phyloP scores from a whole-genome alignment of 23 red algal species.

The Gracilaria gracilis region DNA sequence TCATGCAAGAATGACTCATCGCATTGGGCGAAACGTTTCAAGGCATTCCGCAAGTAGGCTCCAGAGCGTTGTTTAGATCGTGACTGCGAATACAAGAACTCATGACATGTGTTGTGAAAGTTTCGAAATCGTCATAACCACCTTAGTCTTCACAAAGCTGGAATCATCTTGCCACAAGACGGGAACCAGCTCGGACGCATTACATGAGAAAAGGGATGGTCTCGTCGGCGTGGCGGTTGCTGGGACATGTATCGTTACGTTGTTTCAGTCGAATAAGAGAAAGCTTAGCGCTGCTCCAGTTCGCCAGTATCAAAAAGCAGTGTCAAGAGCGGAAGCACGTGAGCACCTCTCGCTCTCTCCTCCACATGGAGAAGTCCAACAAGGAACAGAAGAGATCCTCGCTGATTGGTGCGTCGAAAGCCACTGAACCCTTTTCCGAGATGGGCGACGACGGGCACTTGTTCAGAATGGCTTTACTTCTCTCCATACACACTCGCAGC shows the following conservation, averaged over 20 bases:
- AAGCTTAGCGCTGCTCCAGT: not conserved
- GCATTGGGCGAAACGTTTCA: no score
- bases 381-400: not conserved
- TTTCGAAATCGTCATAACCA: not conserved
- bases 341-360: not conserved
- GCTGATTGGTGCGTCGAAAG: slow-evolving; percentile 5
- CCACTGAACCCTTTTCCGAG: not conserved
- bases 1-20: no score
- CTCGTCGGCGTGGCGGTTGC: not conserved
- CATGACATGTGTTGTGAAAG: no score
- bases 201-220: not conserved
- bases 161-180: not conserved
- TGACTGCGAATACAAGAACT: no score
- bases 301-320: not conserved
- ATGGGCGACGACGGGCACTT: not conserved
- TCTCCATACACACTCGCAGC: not conserved
- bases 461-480: no score
- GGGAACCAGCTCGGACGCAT: not conserved
- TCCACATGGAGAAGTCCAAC: not conserved
- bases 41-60: no score
- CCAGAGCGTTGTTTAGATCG: no score
- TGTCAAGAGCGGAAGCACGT: not conserved
- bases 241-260: not conserved
- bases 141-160: not conserved
- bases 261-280: slow-evolving; percentile 1